Percentiles rank a stretch among this genome's conserved stretches.
phyloP scores from a whole-genome alignment of 495 filamentous ascomycete species.

The Ramalina intermedia region DNA sequence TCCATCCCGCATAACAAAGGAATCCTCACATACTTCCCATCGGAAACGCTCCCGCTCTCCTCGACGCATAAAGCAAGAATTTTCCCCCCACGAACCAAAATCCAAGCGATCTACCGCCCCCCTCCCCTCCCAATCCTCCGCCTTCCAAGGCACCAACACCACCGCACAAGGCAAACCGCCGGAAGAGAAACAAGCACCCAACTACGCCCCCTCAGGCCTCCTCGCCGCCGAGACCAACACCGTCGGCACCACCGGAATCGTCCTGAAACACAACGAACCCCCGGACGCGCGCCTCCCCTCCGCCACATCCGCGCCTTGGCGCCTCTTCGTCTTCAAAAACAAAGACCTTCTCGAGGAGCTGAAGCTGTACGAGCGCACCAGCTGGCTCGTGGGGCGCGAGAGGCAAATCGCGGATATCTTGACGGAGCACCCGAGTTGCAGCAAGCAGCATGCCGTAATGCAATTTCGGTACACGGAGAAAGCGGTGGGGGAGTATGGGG shows the following conservation, averaged over 20 bases:
- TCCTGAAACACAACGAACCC: conserved; percentile 93
- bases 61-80: conserved; percentile 17
- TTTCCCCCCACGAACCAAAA: conserved; percentile 8
- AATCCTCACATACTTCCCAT: neutral
- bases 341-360: conserved; percentile 65
- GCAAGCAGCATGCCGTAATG: conserved; percentile 87
- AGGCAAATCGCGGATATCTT: conserved; percentile 63
- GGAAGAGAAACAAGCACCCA: conserved; percentile 62
- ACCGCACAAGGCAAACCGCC: conserved; percentile 22
- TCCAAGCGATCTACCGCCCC: conserved; percentile 35
- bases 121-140: conserved; percentile 54
- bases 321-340: conserved; percentile 87
- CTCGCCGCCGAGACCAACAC: conserved; percentile 84
- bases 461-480: conserved; percentile 81
- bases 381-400: conserved; percentile 85
- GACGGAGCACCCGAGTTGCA: conserved; percentile 81
- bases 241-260: conserved; percentile 45
- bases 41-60: conserved; percentile 22
- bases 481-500: conserved; percentile 57
- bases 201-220: conserved; percentile 64
- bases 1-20: too few species aligned
- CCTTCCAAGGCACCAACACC: conserved; percentile 40
- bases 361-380: conserved; percentile 57
- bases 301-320: conserved; percentile 55
- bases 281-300: conserved; percentile 82